Conservation (phyloP, 495 filamentous ascomycete species). For the Penicillium mononematosum region DNA sequence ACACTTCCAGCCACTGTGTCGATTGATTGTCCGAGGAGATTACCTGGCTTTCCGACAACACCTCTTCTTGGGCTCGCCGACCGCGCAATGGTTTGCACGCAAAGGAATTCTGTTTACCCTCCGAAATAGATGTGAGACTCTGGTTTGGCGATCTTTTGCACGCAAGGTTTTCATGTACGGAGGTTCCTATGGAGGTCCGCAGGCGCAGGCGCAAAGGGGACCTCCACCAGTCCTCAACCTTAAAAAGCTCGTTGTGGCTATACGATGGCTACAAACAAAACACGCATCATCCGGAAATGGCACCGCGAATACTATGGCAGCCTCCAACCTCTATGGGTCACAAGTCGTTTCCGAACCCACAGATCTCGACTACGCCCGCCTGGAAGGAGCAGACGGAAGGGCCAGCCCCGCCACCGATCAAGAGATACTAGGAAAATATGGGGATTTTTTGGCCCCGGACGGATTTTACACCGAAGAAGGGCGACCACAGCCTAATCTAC, state of each 20-base stretch:
- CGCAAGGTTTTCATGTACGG: conserved; percentile 71
- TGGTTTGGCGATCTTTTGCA: conserved; percentile 82
- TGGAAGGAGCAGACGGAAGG: conserved; percentile 14
- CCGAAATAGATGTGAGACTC: conserved; percentile 68
- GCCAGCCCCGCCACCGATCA: conserved; percentile 14
- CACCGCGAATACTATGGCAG: conserved; percentile 12
- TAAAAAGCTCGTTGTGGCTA: conserved; percentile 39
- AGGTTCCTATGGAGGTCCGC: conserved; percentile 51
- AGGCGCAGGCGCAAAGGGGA: conserved; percentile 37
- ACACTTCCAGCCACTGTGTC: conserved; percentile 71
- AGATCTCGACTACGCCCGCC: conserved; percentile 36
- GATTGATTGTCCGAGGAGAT: conserved; percentile 74
- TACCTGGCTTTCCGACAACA: conserved; percentile 73
- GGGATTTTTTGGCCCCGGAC: conserved; percentile 39
- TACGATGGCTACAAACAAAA: conserved; percentile 40
- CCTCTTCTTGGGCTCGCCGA: conserved; percentile 49
- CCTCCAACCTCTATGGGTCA: conserved; percentile 28
- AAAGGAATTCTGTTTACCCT: conserved; percentile 73
- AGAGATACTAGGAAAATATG: conserved; percentile 31
- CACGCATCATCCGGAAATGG: conserved; percentile 19
- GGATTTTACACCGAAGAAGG: conserved; percentile 40
- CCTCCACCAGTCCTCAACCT: conserved; percentile 48
- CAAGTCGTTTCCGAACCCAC: conserved; percentile 32
- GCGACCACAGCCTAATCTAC: conserved; percentile 27
- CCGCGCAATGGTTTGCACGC: conserved; percentile 68